Evolutionary conservation across 805 yeast species (phyloP), one percentile per base, ranked within the genome.

Genomic region (Nakazawaea sp.): DNA sequence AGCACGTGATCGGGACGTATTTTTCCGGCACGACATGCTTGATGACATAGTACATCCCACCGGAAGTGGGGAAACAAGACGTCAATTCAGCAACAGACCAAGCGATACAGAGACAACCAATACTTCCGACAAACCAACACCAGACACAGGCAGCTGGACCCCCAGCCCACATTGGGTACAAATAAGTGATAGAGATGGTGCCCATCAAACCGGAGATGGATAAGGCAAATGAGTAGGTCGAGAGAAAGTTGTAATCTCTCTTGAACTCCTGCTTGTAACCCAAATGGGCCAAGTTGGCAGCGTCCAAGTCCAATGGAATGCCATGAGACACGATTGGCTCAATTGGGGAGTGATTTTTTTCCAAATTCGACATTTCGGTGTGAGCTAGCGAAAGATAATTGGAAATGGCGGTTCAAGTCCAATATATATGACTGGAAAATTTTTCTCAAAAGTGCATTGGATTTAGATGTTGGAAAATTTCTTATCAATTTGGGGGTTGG

Each of bases 131-230:
- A 41, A 72, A 56, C 81, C 82, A 77, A 37, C 78, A 72, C 82
- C 82, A 77, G 8, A 73, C 71, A 15, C 67, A 66, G 2, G 77
- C 69, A n/a, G 78, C 78, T 7, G 82, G 75, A 3, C 84, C 85
- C 11, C 79, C 77, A 7, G 74, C 57, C 48, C 52, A 53, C 26
- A 69, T 51, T 7, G 75, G 75, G 45, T 68, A 70, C 36, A 55
- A 38, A 32, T 67, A 59, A 8, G 78, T 73, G 24, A 79, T 72
- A 9, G 81, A 64, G 24, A 76, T 69, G 28, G 81, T 73, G 11
- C 84, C 83, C 55, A 76, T 68, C 32, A 78, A 61, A 15, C 84
- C 83, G 53, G 80, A 78, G 45, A 77, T 75, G 20, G 80, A 72
- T 30, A 75, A 68, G 3, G 82, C 82, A 45, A 76, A 76, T 3